These are phyloP conservation scores for Amniculicola lignicola DNA, from an alignment of 495 filamentous ascomycete genomes.

Conservation along the genomic window DNA sequence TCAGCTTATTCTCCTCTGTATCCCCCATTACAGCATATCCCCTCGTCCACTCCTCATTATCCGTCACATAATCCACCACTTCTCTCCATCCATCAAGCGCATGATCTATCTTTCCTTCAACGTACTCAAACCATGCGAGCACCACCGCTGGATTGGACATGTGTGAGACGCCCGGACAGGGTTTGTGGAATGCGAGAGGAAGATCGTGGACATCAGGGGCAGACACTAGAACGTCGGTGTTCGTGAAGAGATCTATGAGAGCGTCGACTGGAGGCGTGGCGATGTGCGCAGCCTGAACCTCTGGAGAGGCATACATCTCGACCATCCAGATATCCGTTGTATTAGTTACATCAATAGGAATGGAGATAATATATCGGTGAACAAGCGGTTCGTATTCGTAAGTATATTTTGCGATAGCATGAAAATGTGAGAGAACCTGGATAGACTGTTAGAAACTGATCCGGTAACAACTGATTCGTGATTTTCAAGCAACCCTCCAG, in stretches of 20 bases:
- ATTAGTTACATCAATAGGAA: background rate
- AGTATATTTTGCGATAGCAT: no score
- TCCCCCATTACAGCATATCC: background rate
- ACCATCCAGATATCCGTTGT: background rate
- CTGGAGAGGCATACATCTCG: constrained; percentile 3
- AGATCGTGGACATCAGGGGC: background rate
- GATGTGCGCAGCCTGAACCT: constrained; percentile 4
- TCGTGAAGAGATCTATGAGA: constrained; percentile 9
- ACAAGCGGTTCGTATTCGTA: no score
- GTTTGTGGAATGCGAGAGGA: background rate
- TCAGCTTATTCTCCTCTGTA: background rate
- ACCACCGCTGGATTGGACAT: constrained; percentile 1
- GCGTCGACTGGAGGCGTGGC: constrained; percentile 4
- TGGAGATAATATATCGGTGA: no score
- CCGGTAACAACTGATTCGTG: no score
- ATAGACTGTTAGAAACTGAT: no score
- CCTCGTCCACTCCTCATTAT: background rate
- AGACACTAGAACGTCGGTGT: background rate
- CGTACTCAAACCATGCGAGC: constrained; percentile 3
- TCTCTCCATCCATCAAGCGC: background rate
- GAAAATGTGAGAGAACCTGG: no score
- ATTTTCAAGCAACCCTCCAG: no score
- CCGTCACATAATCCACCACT: background rate
- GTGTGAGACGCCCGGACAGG: background rate
- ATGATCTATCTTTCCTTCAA: background rate